Percentiles rank a stretch among this genome's conserved stretches.
Evolutionary conservation across 768 basidiomycete species (phyloP).

Genomic region (Collybiopsis confluens): DNA sequence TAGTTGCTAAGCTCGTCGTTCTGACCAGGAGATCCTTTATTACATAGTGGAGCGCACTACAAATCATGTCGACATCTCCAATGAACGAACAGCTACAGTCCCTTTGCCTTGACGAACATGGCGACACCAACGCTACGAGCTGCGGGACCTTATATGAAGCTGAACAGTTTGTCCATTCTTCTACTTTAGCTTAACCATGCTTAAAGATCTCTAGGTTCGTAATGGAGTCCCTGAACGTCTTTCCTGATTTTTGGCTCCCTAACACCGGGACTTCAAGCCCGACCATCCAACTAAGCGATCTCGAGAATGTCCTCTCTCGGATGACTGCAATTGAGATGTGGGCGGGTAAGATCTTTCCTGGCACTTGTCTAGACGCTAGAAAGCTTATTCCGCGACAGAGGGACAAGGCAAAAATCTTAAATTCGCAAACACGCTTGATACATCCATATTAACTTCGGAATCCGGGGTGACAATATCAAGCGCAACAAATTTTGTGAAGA

Average conservation of each 20-base stretch:
- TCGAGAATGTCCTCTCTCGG: slow-evolving; percentile 6
- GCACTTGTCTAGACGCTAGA: background rate
- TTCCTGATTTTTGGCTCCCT: background rate
- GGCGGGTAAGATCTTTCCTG: background rate
- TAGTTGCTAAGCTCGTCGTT: background rate
- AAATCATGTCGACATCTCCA: background rate
- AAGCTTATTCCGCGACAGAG: background rate
- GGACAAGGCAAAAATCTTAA: background rate
- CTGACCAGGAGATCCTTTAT: background rate
- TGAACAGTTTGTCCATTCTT: slow-evolving; percentile 4
- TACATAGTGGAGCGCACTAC: background rate
- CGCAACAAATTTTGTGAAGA: background rate
- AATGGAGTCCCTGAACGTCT: slow-evolving; percentile 5
- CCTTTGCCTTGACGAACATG: background rate
- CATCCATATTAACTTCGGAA: background rate
- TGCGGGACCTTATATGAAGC: slow-evolving; percentile 1
- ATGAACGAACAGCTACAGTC: background rate
- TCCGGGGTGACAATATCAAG: too few species aligned
- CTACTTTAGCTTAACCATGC: background rate
- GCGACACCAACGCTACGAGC: background rate
- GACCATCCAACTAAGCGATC: background rate
- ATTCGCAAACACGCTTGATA: background rate
- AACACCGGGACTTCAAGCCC: background rate
- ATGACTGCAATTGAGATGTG: slow-evolving; percentile 7
- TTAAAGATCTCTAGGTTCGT: background rate